Conservation (phyloP, 495 filamentous ascomycete genomes). For the Penicillium roqueforti region DNA sequence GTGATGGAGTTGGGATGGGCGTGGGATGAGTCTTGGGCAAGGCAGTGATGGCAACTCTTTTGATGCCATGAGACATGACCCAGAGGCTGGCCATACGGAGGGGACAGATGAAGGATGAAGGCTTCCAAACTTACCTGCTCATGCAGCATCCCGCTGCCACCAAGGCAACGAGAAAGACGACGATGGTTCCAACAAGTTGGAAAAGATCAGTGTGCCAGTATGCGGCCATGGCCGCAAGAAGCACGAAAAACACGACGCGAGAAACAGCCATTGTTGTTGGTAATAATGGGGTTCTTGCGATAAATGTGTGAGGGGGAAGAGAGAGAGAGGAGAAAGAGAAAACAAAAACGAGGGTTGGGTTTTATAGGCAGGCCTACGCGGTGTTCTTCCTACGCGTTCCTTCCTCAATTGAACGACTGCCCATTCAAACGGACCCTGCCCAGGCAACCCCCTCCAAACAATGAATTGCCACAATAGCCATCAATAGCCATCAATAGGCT, state of each 20-base stretch:
- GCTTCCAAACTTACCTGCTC: background rate
- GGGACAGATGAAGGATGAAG: background rate
- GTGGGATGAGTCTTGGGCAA: too few species aligned
- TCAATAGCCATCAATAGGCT: background rate
- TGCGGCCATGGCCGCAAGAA: background rate
- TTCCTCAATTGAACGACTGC: background rate
- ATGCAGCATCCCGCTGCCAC: background rate
- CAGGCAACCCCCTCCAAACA: background rate
- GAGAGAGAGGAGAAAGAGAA: background rate
- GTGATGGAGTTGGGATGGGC: too few species aligned
- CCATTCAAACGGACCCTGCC: background rate
- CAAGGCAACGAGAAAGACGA: background rate
- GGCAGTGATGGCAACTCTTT: background rate
- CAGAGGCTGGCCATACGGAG: background rate
- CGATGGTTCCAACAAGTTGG: background rate
- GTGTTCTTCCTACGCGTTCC: background rate
- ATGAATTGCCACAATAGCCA: too few species aligned
- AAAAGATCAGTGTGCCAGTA: background rate
- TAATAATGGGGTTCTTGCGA: too few species aligned
- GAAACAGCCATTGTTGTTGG: background rate
- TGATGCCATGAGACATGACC: background rate
- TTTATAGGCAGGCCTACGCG: background rate
- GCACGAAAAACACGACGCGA: background rate
- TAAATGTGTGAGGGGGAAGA: too few species aligned
- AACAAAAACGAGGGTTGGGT: background rate